Evolutionary conservation across 2,329 filamentous ascomycete species (phyloP), one percentile per base, ranked within the genome.

Genomic region (Botrytis squamosa): DNA sequence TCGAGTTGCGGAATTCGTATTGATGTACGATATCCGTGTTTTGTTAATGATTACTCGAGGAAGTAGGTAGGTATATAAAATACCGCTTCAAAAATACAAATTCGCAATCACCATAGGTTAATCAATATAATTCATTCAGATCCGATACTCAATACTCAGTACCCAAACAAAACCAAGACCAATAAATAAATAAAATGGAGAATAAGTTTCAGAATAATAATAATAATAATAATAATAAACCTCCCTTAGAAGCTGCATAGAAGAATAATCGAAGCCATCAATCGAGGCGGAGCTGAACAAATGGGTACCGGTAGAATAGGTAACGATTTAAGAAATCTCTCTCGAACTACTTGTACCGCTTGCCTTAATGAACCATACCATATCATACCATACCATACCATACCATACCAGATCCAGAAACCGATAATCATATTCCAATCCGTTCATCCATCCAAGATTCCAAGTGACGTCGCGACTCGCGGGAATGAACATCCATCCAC

Each of bases 261-360:
- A 72, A 42, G 46, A 2, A 57, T 2, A 42, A 46, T 33, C 42
- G 36, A 71, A 71, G 49, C 10, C 25, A 57, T 29, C n/a, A 46
- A 46, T 46, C 14, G 55, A 70, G 71, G 71, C 71, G 63, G 22
- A 70, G 71, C 65, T 42, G 65, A 49, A 60, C 40, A n/a, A n/a
- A 52, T 12, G 25, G 49, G 49, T 52, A 52, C 4, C 49, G 49
- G 12, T n/a, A 55, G 25, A 46, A 70, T 36, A 63, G 71, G 42
- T 70, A 73, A 29, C 29, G 36, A 62, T 73, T 22, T 36, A 44
- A 36, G 20, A n/a, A n/a, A 55, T 55, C 25, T 52, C 46, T 25
- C 22, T 14, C n/a, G 49, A 52, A 52, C 49, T 14, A n/a, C 29
- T 29, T 29, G 29, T 29, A 29, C 46, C 46, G 22, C 20, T 22